phyloP scores from a whole-genome alignment of 192 early-diverging fungal genomes.

The Kickxella alabastrina region DNA sequence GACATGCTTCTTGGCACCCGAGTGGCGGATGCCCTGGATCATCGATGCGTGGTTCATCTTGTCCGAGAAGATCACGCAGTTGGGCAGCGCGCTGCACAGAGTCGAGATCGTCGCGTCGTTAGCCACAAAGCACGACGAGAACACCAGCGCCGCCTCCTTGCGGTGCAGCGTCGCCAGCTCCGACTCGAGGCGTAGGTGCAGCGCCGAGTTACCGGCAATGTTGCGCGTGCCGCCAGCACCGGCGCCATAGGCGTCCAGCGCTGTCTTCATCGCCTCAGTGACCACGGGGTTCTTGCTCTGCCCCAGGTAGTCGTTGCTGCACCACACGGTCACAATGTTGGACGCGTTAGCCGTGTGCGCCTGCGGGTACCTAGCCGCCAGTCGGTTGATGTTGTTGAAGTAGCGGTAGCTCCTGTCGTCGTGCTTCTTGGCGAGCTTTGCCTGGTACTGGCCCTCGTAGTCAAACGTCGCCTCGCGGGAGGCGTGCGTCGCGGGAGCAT shows the following conservation, averaged over 20 bases:
- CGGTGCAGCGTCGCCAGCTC: slow-evolving; percentile 92
- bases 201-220: slow-evolving; percentile 96
- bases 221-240: slow-evolving; percentile 99
- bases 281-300: slow-evolving; percentile 89
- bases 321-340: slow-evolving; percentile 97
- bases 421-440: slow-evolving; percentile 92
- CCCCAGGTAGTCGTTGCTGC: slow-evolving; percentile 97
- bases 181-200: slow-evolving; percentile 86
- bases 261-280: slow-evolving; percentile 85
- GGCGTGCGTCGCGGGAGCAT: slow-evolving; percentile 19
- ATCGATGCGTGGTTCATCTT: slow-evolving; percentile 96
- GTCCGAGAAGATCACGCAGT: slow-evolving; percentile 93
- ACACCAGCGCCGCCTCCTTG: slow-evolving; percentile 87
- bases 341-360: slow-evolving; percentile 84
- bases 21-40: slow-evolving; percentile 97
- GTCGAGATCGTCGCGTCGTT: slow-evolving; percentile 96
- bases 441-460: slow-evolving; percentile 84
- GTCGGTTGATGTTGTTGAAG: slow-evolving; percentile 99
- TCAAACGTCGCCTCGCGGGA: slow-evolving; percentile 61
- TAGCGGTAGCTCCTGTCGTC: slow-evolving; percentile 97
- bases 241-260: slow-evolving; percentile 93
- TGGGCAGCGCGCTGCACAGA: slow-evolving; percentile 80
- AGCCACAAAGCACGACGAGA: slow-evolving; percentile 97
- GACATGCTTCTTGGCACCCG: slow-evolving; percentile 78
- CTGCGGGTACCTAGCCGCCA: slow-evolving; percentile 85